Conservation (phyloP, 202 grass and related monocot genomes). For the Schoenoplectus triqueter region DNA sequence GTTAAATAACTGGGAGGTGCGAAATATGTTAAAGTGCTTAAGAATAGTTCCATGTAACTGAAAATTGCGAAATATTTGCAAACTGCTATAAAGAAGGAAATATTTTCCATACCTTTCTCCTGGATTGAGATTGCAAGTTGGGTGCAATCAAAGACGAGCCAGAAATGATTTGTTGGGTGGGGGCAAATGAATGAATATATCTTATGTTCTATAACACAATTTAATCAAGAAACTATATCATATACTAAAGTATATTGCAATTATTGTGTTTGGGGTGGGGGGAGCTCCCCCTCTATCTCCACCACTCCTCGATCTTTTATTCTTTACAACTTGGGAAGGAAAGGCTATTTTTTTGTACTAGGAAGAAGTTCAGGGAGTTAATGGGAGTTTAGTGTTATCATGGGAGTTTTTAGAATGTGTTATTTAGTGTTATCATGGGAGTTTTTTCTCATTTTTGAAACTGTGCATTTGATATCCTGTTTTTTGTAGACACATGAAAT, state of each 20-base stretch:
- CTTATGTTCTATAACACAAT: no score
- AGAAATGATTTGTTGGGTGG: no score
- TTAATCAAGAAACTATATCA: no score
- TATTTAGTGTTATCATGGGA: neutral
- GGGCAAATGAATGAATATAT: no score
- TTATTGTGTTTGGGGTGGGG: no score
- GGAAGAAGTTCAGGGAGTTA: neutral
- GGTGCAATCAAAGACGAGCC: neutral
- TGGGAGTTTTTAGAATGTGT: neutral
- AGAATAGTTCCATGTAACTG: neutral
- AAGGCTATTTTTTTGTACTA: neutral
- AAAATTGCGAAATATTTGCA: neutral
- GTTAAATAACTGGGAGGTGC: neutral
- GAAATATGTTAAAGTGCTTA: neutral
- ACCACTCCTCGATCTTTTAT: neutral
- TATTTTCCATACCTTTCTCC: neutral
- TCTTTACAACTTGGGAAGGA: neutral
- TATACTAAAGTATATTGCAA: no score
- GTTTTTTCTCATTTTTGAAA: slow-evolving; percentile 1
- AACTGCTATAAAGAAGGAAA: slow-evolving; percentile 1
- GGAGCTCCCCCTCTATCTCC: no score
- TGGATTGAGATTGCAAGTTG: neutral
- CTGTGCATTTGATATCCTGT: neutral
- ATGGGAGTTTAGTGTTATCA: neutral
- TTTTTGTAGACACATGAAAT: neutral